Percentiles rank a stretch among this genome's conserved stretches.
These are phyloP conservation scores for Scheffersomyces lignicola DNA, from an alignment of 1,139 yeast genomes.

Conservation along the genomic window DNA sequence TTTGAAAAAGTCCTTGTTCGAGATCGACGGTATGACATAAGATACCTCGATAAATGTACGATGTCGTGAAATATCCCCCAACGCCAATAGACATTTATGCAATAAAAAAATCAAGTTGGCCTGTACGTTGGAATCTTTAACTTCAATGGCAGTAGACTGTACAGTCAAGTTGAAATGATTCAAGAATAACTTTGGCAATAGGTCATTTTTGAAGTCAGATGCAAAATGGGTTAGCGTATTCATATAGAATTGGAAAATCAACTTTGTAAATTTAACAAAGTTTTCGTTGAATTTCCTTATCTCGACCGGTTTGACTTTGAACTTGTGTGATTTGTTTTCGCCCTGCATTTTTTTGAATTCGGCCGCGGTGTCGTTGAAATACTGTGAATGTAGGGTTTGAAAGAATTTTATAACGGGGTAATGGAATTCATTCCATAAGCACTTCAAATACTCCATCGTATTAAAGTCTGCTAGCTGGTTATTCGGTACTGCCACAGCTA, in stretches of 20 bases:
- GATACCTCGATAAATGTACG: conserved; percentile 45
- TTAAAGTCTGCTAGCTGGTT: conserved; percentile 24
- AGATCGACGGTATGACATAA: conserved; percentile 36
- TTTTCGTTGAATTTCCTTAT: conserved; percentile 55
- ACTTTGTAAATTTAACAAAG: conserved; percentile 49
- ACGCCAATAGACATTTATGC: conserved; percentile 54
- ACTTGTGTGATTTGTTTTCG: conserved; percentile 11
- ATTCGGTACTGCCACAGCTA: conserved; percentile 12
- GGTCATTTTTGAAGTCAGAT: conserved; percentile 34
- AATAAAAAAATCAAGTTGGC: conserved; percentile 49
- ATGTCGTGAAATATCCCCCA: conserved; percentile 65
- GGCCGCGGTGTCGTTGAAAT: conserved; percentile 19
- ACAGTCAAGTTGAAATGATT: conserved; percentile 22
- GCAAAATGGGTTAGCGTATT: conserved; percentile 37
- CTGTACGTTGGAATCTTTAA: conserved; percentile 23
- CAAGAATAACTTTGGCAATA: conserved; percentile 29
- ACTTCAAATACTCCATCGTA: conserved; percentile 42
- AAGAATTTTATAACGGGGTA: conserved; percentile 63
- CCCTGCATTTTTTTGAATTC: conserved; percentile 14
- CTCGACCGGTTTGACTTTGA: conserved; percentile 47
- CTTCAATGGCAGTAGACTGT: conserved; percentile 14
- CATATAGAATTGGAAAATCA: conserved; percentile 48
- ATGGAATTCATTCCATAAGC: conserved; percentile 61
- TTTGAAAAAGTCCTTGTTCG: conserved; percentile 36
- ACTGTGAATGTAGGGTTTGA: conserved; percentile 38